Conservation (phyloP, 2,329 filamentous ascomycete genomes). For the Pyrenophora seminiperda region DNA sequence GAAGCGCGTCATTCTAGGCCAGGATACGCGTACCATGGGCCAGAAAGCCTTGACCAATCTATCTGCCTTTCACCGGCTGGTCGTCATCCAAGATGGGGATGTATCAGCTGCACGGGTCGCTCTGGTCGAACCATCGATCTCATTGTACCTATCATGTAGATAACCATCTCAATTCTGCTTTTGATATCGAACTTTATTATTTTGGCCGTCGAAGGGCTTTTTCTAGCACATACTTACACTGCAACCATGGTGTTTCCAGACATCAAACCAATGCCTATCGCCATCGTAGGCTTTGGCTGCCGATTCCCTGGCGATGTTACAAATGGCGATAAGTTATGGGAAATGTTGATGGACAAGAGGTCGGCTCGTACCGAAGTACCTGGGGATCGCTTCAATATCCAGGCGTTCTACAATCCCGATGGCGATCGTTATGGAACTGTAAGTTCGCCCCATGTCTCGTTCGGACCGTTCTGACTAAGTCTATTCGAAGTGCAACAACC, state of each 20-base stretch:
- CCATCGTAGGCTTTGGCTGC: slow-evolving; percentile 39
- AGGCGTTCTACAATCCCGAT: slow-evolving; percentile 25
- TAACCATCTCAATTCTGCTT: neutral
- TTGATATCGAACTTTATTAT: neutral
- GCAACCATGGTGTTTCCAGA: slow-evolving; percentile 7
- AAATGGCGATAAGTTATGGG: slow-evolving; percentile 21
- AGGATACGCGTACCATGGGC: neutral
- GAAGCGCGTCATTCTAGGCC: neutral
- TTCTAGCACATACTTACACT: neutral
- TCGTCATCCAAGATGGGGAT: neutral
- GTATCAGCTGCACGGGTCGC: neutral
- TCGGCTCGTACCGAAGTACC: slow-evolving; percentile 18
- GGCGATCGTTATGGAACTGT: slow-evolving; percentile 18
- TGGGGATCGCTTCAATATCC: slow-evolving; percentile 18
- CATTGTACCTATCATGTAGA: neutral
- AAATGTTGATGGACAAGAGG: slow-evolving; percentile 17
- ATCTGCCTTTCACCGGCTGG: neutral
- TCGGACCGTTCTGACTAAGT: slow-evolving; percentile 2
- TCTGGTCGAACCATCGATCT: neutral
- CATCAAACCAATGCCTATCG: slow-evolving; percentile 27
- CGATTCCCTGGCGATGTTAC: slow-evolving; percentile 24
- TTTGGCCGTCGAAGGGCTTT: neutral
- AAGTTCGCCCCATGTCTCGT: neutral
- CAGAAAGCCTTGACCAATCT: neutral
- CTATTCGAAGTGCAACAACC: slow-evolving; percentile 10